Evolutionary conservation across 176 grass and related monocot species (phyloP), one percentile per base, ranked within the genome.

Genomic region (Oropetium thomaeum): DNA sequence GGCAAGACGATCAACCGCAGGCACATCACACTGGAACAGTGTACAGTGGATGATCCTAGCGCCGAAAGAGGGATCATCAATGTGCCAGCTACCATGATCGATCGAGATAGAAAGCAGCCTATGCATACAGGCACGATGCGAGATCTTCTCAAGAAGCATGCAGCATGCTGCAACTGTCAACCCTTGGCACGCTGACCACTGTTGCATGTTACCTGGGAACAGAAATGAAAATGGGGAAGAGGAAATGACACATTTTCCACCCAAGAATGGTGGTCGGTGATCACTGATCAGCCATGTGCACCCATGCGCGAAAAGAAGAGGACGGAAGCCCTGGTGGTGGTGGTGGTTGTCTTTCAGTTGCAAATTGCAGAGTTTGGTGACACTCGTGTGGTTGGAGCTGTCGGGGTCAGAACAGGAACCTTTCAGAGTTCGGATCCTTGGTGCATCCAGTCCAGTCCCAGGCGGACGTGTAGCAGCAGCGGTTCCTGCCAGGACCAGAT

Each of bases 391-490:
- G 65, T 57, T 58, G 78, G 17, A 81, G 66, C 27, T 74, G 74
- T 87, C 85, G 68, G 62, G 68, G 33, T 68, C 79, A 68, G 85
- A 74, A 73, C 27, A 61, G 62, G 42, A 44, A 51, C 73, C 67
- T 82, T 60, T 62, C 65, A 64, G 33, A 64, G 33, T 76, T 48
- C 7, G 16, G 29, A n/a, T 28, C 34, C 65, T 22, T 71, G 82
- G 73, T 71, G 73, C 73, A 70, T 71, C 79, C 79, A 78, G 79
- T 71, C 79, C 79, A 78, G 79, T 69, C 59, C 48, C 72, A 49
- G 51, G 66, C 32, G 20, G 33, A 62, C 74, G 74, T 79, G 80
- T 68, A 37, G 58, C 30, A 71, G 35, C 71, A 77, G 47, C 28
- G 37, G 38, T 69, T 64, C 84, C 80, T 85, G 51, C 40, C 43